Conservation (phyloP, 129 eudicot species). For the Mikania micrantha region DNA sequence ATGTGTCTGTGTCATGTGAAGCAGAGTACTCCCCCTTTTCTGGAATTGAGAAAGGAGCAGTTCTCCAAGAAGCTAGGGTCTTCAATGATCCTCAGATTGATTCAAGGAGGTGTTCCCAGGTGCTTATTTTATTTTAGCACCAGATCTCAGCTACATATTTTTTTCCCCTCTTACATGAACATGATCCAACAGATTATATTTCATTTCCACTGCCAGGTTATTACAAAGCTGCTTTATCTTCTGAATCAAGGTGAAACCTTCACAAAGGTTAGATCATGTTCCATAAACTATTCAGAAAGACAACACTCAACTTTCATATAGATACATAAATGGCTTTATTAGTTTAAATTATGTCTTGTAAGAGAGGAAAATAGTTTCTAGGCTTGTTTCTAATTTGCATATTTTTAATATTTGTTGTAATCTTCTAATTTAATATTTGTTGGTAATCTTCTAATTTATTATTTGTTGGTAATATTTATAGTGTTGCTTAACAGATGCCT, state of each 20-base stretch:
- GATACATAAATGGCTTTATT: background rate
- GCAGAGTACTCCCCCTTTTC: constrained; percentile 86
- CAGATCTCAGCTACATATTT: background rate
- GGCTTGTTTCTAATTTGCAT: background rate
- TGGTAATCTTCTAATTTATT: too few relatives aligned
- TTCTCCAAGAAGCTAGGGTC: constrained; percentile 93
- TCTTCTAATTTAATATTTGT: background rate
- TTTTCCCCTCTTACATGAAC: background rate
- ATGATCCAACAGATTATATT: constrained; percentile 6
- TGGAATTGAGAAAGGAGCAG: constrained; percentile 96
- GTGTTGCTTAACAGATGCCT: too few relatives aligned
- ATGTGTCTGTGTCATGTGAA: constrained; percentile 19
- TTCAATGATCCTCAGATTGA: constrained; percentile 92
- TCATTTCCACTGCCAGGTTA: constrained; percentile 49
- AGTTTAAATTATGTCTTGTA: background rate
- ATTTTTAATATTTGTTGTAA: background rate
- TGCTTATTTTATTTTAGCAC: constrained; percentile 8
- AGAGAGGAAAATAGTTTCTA: background rate
- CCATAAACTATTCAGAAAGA: background rate
- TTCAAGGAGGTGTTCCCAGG: constrained; percentile 97
- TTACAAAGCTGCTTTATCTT: constrained; percentile 90
- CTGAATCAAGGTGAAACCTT: constrained; percentile 87
- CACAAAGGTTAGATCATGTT: constrained; percentile 58
- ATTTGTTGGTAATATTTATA: too few relatives aligned
- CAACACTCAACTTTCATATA: constrained; percentile 1